Evolutionary conservation across 257 asterid species (phyloP).

Genomic region (Solanum verrucosum): DNA sequence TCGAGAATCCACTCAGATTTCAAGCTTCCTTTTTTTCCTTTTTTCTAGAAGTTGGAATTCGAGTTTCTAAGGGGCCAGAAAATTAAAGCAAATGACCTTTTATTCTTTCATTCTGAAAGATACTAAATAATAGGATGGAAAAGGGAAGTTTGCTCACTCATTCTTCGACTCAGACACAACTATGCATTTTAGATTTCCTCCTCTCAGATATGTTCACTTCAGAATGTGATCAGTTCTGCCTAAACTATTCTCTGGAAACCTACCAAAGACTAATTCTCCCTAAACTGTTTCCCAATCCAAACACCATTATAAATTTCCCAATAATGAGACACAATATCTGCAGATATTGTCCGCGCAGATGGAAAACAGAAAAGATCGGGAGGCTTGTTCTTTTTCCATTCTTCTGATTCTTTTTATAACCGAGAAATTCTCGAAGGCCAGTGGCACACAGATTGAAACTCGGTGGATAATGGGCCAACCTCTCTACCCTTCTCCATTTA

Average conservation of each 20-base stretch:
- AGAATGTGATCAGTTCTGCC: neutral
- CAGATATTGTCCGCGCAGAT: neutral
- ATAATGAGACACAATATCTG: neutral
- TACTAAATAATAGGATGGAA: neutral
- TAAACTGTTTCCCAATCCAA: neutral
- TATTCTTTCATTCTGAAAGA: neutral
- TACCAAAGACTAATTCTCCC: neutral
- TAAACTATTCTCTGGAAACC: neutral
- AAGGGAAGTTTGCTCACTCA: neutral
- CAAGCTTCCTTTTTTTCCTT: neutral
- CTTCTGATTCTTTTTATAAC: neutral
- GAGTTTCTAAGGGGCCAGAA: neutral
- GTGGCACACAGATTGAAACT: neutral
- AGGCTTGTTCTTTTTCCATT: neutral
- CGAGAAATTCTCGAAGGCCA: neutral
- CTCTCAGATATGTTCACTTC: neutral
- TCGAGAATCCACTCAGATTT: neutral
- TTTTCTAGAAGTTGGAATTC: neutral
- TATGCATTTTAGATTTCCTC: neutral
- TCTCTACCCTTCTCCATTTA: neutral
- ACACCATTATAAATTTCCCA: neutral
- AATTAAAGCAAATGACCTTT: neutral
- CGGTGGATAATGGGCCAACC: neutral
- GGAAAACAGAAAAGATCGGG: neutral
- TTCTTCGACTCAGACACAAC: neutral